Conservation (phyloP, 768 basidiomycete species). For the Amyloporia xantha region DNA sequence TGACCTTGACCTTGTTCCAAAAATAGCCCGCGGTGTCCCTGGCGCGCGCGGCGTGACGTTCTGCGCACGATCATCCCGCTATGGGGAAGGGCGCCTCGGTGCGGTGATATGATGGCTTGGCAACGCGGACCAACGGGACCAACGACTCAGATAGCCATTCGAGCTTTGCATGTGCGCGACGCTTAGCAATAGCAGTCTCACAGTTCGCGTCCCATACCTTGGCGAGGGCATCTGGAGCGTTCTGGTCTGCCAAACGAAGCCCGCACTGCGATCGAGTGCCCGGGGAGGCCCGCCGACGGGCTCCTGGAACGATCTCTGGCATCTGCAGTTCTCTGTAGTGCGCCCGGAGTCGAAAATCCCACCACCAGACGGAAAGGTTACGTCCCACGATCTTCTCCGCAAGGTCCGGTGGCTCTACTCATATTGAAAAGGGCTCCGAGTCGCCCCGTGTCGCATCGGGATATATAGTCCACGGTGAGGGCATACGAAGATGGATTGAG, state of each 20-base stretch:
- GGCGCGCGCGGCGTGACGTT: no score
- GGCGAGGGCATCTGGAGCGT: no score
- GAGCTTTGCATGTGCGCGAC: no score
- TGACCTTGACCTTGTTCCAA: background rate
- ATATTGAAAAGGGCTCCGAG: no score
- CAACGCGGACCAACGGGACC: no score
- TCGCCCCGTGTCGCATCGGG: background rate
- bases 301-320: background rate
- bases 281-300: background rate
- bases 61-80: background rate
- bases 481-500: background rate
- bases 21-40: background rate
- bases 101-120: background rate
- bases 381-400: conserved; percentile 3
- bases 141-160: no score
- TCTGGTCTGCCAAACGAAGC: no score
- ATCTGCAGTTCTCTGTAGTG: background rate
- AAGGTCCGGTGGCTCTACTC: background rate
- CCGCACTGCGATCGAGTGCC: no score
- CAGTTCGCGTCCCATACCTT: no score
- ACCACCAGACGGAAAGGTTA: no score
- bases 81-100: background rate
- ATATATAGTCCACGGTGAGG: background rate
- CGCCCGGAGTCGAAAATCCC: no score
- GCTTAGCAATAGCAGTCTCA: no score